phyloP scores from a whole-genome alignment of 176 grass and related monocot genomes.

The barley (Hordeum vulgare) region DNA sequence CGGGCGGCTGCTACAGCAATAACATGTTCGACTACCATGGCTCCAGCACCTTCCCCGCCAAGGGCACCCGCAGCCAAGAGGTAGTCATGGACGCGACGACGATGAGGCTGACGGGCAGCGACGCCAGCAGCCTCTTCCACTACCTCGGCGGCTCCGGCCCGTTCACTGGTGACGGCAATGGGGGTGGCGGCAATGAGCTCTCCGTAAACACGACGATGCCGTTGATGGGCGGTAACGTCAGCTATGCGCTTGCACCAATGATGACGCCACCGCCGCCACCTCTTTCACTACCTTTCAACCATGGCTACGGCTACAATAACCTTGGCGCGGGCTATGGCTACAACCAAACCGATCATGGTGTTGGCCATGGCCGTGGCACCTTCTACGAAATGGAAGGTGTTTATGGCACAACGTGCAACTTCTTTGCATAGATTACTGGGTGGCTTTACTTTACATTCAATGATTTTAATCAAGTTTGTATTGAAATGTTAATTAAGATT shows the following conservation, averaged over 20 bases:
- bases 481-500: too few species aligned
- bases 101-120: not conserved
- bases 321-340: not conserved
- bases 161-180: not conserved
- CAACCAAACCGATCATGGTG: not conserved
- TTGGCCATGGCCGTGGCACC: not conserved
- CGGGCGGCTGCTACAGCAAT: not conserved
- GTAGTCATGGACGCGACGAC: not conserved
- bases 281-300: not conserved
- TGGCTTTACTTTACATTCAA: not conserved
- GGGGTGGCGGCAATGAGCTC: not conserved
- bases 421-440: not conserved
- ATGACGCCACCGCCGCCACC: not conserved
- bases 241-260: not conserved
- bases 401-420: not conserved
- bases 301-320: not conserved
- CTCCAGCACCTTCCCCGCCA: not conserved
- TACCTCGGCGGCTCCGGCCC: not conserved
- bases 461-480: not conserved
- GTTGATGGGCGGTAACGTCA: not conserved
- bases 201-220: not conserved
- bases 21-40: not conserved
- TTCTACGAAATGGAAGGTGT: not conserved
- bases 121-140: not conserved
- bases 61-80: not conserved